Base-by-base conservation (phyloP, 164 flowering plant genomes). In the Vitis rotundifolia region DNA sequence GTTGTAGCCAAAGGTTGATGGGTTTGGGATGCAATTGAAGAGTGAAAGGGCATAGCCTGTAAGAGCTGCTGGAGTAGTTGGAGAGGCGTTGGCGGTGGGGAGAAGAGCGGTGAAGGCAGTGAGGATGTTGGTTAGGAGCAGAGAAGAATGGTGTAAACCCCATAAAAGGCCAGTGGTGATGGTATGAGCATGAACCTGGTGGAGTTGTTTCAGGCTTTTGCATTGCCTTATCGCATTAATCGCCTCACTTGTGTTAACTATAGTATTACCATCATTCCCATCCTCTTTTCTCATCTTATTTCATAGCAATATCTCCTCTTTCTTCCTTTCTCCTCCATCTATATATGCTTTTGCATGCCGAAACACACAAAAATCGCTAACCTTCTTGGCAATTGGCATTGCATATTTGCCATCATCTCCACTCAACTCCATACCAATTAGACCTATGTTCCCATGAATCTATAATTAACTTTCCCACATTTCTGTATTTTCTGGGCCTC, bases 1-100 rank as follows among this genome's bases (percentile, higher is more conserved):
- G 71, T 90, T 92, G 84, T 71, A 90, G 56, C 73, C 77, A 74
- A 90, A 92, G 31, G 92, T 80, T 1, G 92, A 71, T 5, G 91
- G 93, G 72, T 50, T 67, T 44, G 74, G 79, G 56, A 87, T 87
- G 63, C 66, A 81, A 65, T 70, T 69, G 79, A 91, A 89, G 31
- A 89, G 11, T 6, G 76, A 73, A 59, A 73, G 15, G 3, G 87
- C 81, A 67, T 91, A 89, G 66, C 49, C 68, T 0, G 66, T 3
- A 2, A 66, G 12, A 60, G 49, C 7, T 0, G 62, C 9, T 6
- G 49, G n/a, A 64, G 54, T 16, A 62, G 75, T 50, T 54, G 72
- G 16, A 8, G 67, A 16, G 37, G 75, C 2, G 58, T 49, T 5
- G 10, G 70, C 0, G 68, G 63, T 31, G 11, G 52, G 29, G 44